Conservation (phyloP, 257 asterid genomes). For the Osmanthus fragrans region DNA sequence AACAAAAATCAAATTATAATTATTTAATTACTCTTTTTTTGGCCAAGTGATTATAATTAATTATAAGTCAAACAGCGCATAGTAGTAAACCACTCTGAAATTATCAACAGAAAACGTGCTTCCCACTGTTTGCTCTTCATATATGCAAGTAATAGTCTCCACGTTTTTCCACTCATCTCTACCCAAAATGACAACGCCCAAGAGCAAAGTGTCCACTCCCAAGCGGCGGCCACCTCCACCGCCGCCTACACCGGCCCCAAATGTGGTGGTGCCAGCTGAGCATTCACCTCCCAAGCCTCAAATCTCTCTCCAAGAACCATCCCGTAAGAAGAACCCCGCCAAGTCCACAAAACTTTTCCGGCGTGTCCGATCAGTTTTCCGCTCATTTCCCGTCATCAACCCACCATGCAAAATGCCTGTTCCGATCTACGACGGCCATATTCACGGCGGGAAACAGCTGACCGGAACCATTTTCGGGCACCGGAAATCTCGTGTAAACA, state of each 20-base stretch:
- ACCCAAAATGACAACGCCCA: slow-evolving; percentile 49
- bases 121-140: slow-evolving; percentile 24
- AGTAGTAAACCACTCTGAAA: not conserved
- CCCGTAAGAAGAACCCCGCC: too few species aligned
- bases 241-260: not conserved
- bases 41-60: not conserved
- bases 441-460: too few species aligned
- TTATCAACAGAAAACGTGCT: slow-evolving; percentile 29
- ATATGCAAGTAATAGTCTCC: slow-evolving; percentile 21
- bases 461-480: too few species aligned
- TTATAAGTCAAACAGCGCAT: slow-evolving; percentile 23
- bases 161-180: slow-evolving; percentile 12
- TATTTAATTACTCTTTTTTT: slow-evolving; percentile 16
- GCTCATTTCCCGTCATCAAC: too few species aligned
- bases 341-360: too few species aligned
- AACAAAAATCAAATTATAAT: not conserved
- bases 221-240: not conserved
- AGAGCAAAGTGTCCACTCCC: slow-evolving; percentile 30
- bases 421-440: too few species aligned
- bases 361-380: too few species aligned
- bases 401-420: too few species aligned
- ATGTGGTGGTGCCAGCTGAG: too few species aligned
- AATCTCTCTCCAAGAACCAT: too few species aligned
- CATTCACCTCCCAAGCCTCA: too few species aligned
- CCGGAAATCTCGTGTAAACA: too few species aligned